A percentile compares a stretch with the other conserved stretches of the same genome.
Evolutionary conservation across 2,329 filamentous ascomycete species (phyloP).

Genomic region (Penicillium freii): DNA sequence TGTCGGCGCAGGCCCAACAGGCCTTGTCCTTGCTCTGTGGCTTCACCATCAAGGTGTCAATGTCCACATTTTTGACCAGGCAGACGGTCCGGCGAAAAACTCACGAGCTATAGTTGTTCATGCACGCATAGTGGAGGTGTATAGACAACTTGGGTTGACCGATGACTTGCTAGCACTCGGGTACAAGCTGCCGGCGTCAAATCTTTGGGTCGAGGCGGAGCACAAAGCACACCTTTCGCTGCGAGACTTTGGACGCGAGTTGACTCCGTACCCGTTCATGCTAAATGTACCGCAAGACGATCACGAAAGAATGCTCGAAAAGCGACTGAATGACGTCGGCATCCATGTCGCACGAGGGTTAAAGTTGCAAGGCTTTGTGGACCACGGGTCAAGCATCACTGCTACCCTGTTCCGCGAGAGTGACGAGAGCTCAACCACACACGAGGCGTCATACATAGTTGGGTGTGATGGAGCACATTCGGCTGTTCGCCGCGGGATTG

Average conservation of each 20-base stretch:
- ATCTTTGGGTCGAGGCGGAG: conserved; percentile 34
- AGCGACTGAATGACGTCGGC: conserved; percentile 25
- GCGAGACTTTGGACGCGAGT: conserved; percentile 22
- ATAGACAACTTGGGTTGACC: conserved; percentile 47
- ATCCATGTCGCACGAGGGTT: conserved; percentile 29
- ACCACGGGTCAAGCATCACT: conserved; percentile 23
- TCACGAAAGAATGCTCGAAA: conserved; percentile 32
- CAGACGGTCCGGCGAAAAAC: conserved; percentile 36
- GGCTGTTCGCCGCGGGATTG: conserved; percentile 44
- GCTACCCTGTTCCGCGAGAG: conserved; percentile 21
- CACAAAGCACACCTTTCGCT: conserved; percentile 26
- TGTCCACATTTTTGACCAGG: conserved; percentile 48
- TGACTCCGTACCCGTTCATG: conserved; percentile 35
- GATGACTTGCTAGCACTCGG: conserved; percentile 40
- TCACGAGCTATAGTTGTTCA: conserved; percentile 48
- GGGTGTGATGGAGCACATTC: conserved; percentile 56
- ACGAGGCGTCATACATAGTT: conserved; percentile 45
- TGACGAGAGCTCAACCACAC: conserved; percentile 26
- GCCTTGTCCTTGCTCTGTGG: conserved; percentile 33
- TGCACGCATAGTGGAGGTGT: conserved; percentile 51
- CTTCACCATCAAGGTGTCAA: conserved; percentile 28
- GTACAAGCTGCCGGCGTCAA: conserved; percentile 39
- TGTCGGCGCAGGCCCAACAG: conserved; percentile 31
- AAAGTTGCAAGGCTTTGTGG: conserved; percentile 27
- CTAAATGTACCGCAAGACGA: conserved; percentile 29